Base-by-base conservation (phyloP, 2,329 filamentous ascomycete genomes). In the Paracorniculantispora psalliotae region DNA sequence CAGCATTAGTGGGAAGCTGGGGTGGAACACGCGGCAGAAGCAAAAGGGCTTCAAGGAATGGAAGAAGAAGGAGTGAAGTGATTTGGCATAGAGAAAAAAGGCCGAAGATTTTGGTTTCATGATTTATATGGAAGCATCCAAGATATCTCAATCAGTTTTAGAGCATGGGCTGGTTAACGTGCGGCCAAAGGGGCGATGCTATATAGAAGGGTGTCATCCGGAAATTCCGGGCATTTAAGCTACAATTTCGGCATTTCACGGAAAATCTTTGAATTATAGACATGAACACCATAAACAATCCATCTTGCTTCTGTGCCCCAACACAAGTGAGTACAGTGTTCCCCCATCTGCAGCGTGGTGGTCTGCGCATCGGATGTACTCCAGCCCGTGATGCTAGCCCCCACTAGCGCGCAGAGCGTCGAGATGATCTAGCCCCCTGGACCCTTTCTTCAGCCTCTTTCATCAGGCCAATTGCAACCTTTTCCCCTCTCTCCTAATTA, bases 1-100 rank as follows among this genome's bases (percentile, higher is more conserved):
- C 61, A 91, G 88, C 66, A 92, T 93, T 60, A 87, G 85, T 62
- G 81, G 86, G 44, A 92, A 91, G 71, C 72, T 93, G 66, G 88
- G 89, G 33, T 93, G 89, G 89, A 93, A 92, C 67, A 90, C 87
- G 63, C 75, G 89, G 63, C 86, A 91, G 73, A 87, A 87, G 73
- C 89, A 92, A 71, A 92, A 91, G 70, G 76, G 74, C 2, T 83
- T 74, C 61, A 78, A 76, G 68, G 71, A 76, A 62, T 83, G 79
- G 80, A 73, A 76, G 9, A 71, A 25, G n/a, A 26, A 55, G n/a
- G 52, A 4, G 10, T 19, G 17, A 10, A 15, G 19, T 33, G 26
- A 37, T 44, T 48, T 23, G 28, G 21, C 23, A 28, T 15, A 21
- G 15, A 25, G 19, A 33, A 1, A 28, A 21, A 21, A 19, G 41